A percentile compares a stretch with the other conserved stretches of the same genome.
Evolutionary conservation across 192 early-diverging fungal genomes (phyloP).

Genomic region (Coemansia umbellata): DNA sequence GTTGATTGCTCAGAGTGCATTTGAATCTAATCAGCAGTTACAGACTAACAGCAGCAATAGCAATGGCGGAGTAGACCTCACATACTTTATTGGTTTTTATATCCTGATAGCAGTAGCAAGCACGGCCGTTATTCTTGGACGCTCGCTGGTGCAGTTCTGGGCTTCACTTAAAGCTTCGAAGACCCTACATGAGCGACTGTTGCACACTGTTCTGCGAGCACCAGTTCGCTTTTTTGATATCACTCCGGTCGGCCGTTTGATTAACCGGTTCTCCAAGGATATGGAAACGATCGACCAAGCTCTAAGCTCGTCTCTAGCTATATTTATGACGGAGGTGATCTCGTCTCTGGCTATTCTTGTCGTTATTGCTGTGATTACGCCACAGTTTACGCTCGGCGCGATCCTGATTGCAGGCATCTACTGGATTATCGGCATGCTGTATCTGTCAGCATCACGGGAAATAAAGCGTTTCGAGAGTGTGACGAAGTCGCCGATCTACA

Average conservation of each 20-base stretch:
- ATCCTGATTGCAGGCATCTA: conserved; percentile 67
- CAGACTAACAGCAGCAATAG: background rate
- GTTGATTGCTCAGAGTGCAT: too few relatives aligned
- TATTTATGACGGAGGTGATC: conserved; percentile 57
- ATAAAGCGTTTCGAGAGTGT: conserved; percentile 84
- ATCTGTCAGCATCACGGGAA: conserved; percentile 72
- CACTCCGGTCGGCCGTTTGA: conserved; percentile 79
- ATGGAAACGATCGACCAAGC: conserved; percentile 67
- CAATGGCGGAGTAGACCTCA: conserved; percentile 3
- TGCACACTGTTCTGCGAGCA: conserved; percentile 58
- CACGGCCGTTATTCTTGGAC: conserved; percentile 21
- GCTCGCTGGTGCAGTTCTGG: conserved; percentile 46
- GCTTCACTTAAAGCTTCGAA: conserved; percentile 37
- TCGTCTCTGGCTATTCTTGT: conserved; percentile 56
- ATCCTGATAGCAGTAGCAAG: conserved; percentile 27
- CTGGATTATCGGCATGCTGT: conserved; percentile 60
- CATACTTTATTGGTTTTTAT: conserved; percentile 38
- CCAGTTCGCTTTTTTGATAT: conserved; percentile 87
- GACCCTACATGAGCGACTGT: conserved; percentile 29
- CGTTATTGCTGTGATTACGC: conserved; percentile 61
- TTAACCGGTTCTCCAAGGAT: conserved; percentile 87
- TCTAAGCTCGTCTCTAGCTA: conserved; percentile 56
- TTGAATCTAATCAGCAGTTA: background rate
- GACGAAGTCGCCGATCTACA: conserved; percentile 66
- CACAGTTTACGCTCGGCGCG: conserved; percentile 73